Conservation (phyloP, 2,329 filamentous ascomycete species). For the Tothia fuscella region DNA sequence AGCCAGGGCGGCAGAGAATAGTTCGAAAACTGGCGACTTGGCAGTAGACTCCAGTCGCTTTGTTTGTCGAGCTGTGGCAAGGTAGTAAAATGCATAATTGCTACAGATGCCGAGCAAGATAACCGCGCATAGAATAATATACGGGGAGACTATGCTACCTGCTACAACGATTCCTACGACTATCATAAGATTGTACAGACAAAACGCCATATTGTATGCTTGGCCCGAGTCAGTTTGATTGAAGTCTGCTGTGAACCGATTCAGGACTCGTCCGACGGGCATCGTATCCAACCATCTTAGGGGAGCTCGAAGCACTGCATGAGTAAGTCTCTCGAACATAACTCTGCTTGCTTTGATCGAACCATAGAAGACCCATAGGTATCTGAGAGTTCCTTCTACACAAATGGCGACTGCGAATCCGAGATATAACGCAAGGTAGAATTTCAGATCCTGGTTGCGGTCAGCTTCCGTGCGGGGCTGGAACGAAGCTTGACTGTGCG, state of each 20-base stretch:
- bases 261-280: constrained; percentile 63
- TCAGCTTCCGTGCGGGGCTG: background rate
- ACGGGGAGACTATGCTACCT: constrained; percentile 52
- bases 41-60: constrained; percentile 67
- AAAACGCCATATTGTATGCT: constrained; percentile 7
- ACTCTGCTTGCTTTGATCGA: constrained; percentile 57
- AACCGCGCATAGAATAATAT: constrained; percentile 50
- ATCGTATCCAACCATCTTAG: constrained; percentile 57
- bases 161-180: constrained; percentile 56
- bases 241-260: constrained; percentile 70
- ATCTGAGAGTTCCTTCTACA: constrained; percentile 49
- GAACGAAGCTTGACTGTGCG: background rate
- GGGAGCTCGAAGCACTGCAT: constrained; percentile 56
- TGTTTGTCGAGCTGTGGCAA: constrained; percentile 59
- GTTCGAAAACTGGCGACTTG: constrained; percentile 70
- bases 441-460: background rate
- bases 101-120: constrained; percentile 46
- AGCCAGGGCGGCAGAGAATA: constrained; percentile 60
- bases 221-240: constrained; percentile 48
- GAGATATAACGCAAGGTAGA: constrained; percentile 49
- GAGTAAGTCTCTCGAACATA: constrained; percentile 56
- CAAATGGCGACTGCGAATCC: constrained; percentile 45
- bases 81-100: constrained; percentile 49
- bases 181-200: constrained; percentile 29
- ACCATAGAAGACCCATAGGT: constrained; percentile 50